phyloP scores from a whole-genome alignment of 2,329 filamentous ascomycete genomes.

The Alternaria sp. region DNA sequence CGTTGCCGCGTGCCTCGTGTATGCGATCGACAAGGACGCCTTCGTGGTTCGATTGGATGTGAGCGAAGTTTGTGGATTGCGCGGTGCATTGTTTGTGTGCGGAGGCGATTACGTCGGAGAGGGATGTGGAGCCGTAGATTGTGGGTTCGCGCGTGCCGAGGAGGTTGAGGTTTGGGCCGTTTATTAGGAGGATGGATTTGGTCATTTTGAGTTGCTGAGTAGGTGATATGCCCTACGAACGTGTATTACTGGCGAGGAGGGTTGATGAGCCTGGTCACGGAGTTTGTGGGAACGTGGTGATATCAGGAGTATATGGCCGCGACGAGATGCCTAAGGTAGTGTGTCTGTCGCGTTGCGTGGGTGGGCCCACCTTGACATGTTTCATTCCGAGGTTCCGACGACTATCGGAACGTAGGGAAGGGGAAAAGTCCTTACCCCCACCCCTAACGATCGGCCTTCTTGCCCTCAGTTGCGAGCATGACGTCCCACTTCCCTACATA shows the following conservation, averaged over 20 bases:
- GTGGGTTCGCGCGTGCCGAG: constrained; percentile 76
- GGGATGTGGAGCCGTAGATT: constrained; percentile 74
- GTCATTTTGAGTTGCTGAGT: constrained; percentile 30
- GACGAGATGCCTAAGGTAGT: background rate
- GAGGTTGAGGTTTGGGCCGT: constrained; percentile 84
- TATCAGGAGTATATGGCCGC: background rate
- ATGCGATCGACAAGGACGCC: constrained; percentile 76
- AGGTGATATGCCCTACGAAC: background rate
- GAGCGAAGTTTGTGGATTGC: constrained; percentile 59
- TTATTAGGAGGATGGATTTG: constrained; percentile 71
- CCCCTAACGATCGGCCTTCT: constrained; percentile 1
- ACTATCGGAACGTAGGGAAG: background rate
- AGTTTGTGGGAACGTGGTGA: background rate
- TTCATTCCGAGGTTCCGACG: constrained; percentile 10
- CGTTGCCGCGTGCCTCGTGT: constrained; percentile 65
- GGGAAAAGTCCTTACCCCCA: constrained; percentile 17
- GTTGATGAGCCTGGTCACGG: background rate
- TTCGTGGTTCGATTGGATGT: constrained; percentile 81
- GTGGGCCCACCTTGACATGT: background rate
- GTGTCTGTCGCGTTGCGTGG: background rate
- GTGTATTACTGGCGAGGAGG: no score
- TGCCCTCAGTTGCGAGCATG: background rate
- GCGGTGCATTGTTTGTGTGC: constrained; percentile 58
- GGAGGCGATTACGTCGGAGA: constrained; percentile 64
- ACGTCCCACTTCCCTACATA: background rate